A percentile compares a stretch with the other conserved stretches of the same genome.
Evolutionary conservation across 1,284 basidiomycete genomes (phyloP).

Genomic region (Melampsora allii-populina): DNA sequence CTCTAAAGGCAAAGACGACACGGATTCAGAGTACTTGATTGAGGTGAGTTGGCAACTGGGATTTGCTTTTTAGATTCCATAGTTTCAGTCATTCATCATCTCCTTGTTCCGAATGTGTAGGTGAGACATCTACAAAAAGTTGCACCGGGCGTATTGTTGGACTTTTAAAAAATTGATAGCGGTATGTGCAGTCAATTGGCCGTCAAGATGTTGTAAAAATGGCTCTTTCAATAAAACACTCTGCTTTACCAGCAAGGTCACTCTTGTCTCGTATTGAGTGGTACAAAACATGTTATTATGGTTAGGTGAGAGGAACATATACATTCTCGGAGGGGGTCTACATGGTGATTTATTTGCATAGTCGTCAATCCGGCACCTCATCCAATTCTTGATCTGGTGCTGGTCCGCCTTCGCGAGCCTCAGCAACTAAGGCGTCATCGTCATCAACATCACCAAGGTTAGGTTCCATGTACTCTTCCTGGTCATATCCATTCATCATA

Average conservation of each 20-base stretch:
- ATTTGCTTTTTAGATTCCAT: neutral
- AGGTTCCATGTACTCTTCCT: slow-evolving; percentile 9
- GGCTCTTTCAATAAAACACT: too few species aligned
- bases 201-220: too few species aligned
- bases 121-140: slow-evolving; percentile 9
- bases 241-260: too few species aligned
- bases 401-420: slow-evolving; percentile 19
- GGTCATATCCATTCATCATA: neutral
- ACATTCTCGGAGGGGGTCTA: neutral
- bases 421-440: slow-evolving; percentile 37
- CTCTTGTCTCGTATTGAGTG: neutral
- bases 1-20: neutral
- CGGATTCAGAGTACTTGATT: neutral
- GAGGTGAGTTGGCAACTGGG: neutral
- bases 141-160: slow-evolving; percentile 10
- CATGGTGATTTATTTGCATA: too few species aligned
- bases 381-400: slow-evolving; percentile 40
- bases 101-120: neutral
- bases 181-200: too few species aligned
- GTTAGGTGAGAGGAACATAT: neutral
- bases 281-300: neutral
- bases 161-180: slow-evolving; percentile 1
- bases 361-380: slow-evolving; percentile 33
- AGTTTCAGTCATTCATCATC: neutral
- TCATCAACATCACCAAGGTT: slow-evolving; percentile 41